Base-by-base conservation (phyloP, 2,329 filamentous ascomycete genomes). In the Fusarium protoensiforme region DNA sequence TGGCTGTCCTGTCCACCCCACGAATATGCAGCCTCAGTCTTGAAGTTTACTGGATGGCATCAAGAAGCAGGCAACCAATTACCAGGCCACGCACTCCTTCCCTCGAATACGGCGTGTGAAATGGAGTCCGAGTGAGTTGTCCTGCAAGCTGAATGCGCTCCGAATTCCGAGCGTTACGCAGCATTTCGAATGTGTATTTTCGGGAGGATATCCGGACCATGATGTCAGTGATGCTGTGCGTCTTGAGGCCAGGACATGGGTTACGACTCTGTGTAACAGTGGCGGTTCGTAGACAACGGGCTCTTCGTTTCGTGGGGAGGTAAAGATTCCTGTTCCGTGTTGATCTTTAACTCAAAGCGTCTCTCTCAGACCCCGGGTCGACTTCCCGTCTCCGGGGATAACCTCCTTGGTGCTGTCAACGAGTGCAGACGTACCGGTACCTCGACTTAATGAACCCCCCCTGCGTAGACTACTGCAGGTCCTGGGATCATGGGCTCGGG, bases 381-480 rank as follows among this genome's bases (percentile, higher is more conserved):
- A 43, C 56, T 18, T 53, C 48, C 27, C 48, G 48, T 20, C 48
- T 33, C 24, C 27, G 18, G 48, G 11, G 48, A 53, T 53, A 53
- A 33, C 48, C 13, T 31, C n/a, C n/a, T 3, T 13, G 2, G 11
- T 8, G 24, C 46, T 51, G 46, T 29, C 46, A 29, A n/a, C 10
- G 7, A 20, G 18, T 4, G 4, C 18, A 3, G 10, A 31, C 4
- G 46, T 51, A 53, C 11, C 7, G 27, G n/a, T 33, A 53, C 48
- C 0, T 33, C 1, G 46, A 48, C 43, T 9, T 48, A 35, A 65
- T 53, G 48, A 51, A 38, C 5, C 24, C 24, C 58, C 54, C 46
- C 46, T 63, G 54, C 31, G 41, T 33, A 56, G 39, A 31, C 65
- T 76, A 70, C 75, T 76, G 75, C 74, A 77, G 74, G 74, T 76